These are phyloP conservation scores for Ophiostoma sp. DNA, from an alignment of 2,329 filamentous ascomycete genomes.

Conservation along the genomic window DNA sequence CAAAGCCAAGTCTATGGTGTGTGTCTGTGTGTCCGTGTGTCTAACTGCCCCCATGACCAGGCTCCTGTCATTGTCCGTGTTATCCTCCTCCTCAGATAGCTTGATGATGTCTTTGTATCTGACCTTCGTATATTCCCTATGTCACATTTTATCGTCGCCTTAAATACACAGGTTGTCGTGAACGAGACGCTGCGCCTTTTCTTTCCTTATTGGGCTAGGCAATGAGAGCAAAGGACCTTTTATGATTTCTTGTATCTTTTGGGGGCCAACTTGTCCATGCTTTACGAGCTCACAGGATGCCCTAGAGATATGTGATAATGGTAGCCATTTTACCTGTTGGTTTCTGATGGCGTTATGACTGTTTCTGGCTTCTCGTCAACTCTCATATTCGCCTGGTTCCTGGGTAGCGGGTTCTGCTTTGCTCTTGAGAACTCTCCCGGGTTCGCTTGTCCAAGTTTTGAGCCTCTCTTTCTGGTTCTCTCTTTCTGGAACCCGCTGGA, in stretches of 20 bases:
- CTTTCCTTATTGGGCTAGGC: neutral
- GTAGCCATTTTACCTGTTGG: neutral
- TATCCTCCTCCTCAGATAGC: neutral
- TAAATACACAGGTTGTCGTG: neutral
- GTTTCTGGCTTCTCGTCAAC: neutral
- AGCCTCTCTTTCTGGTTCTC: neutral
- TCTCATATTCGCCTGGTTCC: no score
- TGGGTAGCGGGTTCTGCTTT: neutral
- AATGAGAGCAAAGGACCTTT: neutral
- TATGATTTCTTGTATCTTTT: neutral
- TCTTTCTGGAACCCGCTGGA: neutral
- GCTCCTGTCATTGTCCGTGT: neutral
- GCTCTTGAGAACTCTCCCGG: neutral
- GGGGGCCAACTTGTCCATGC: neutral
- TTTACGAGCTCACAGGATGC: neutral
- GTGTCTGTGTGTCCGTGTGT: neutral
- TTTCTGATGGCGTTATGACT: neutral
- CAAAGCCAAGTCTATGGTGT: slow-evolving; percentile 10
- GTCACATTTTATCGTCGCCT: neutral
- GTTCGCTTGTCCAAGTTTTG: neutral
- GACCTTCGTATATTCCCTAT: neutral
- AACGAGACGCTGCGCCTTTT: neutral
- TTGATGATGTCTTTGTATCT: neutral
- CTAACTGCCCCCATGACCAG: neutral
- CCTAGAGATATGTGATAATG: neutral